Evolutionary conservation across 2,329 filamentous ascomycete genomes (phyloP), one percentile per base, ranked within the genome.

Genomic region (Leptosphaerulina australis): DNA sequence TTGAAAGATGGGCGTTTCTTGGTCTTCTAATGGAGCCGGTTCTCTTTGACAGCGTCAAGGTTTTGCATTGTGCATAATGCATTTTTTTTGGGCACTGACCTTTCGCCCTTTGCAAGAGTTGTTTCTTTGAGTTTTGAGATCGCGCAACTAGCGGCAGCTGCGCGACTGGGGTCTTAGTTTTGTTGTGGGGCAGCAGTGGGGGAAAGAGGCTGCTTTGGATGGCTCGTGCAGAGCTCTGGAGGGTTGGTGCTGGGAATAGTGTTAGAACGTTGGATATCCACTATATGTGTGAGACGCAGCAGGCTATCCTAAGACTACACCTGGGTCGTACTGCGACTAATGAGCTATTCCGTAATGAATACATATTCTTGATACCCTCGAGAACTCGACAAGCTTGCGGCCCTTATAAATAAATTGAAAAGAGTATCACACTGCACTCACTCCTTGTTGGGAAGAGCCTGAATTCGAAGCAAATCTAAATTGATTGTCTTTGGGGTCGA

Each of bases 301-400:
- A 45, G 35, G 41, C 20, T 36, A 25, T 40, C 22, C 20, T 44
- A 10, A 44, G 30, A 24, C 25, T 41, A 25, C 7, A 40, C 29
- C 40, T 44, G 36, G n/a, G 11, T 21, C 30, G 38, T 34, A 21
- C 38, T 38, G 47, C 43, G 37, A 48, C 47, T 51, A 55, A 51
- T 44, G 46, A 51, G 40, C 37, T 47, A 40, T 46, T 51, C 38
- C 34, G 25, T 55, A 55, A 51, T 55, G 47, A 55, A 51, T 48
- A 35, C 41, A 48, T 41, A 55, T 50, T 51, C 47, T 44, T 45
- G 48, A 51, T 50, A 51, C 40, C 40, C 48, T 40, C 11, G 18
- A 36, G n/a, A n/a, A n/a, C n/a, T n/a, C n/a, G n/a, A n/a, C n/a
- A n/a, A n/a, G n/a, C n/a, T n/a, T n/a, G n/a, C n/a, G n/a, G n/a